Evolutionary conservation across 441 rosid genomes (phyloP), one percentile per base, ranked within the genome.

Genomic region (Euphorbia schlechtendalii): DNA sequence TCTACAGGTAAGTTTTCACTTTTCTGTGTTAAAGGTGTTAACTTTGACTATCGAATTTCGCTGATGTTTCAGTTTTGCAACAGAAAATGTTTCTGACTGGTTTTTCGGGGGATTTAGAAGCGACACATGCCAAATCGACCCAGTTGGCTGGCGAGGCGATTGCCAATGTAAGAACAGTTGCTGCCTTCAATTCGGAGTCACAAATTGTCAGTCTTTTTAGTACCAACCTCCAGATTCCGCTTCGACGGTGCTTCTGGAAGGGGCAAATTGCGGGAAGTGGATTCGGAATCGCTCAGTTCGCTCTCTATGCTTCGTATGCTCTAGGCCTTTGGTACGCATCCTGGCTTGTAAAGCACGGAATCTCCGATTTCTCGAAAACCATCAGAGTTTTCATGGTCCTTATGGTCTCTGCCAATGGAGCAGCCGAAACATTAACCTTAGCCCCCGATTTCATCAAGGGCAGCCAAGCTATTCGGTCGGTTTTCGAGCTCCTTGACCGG

Each of bases 61-160:
- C 24, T 7, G 2, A 52, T 36, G 41, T 57, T 51, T 36, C 54
- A 69, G 52, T 66, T 59, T 73, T 69, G 70, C 59, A 25, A 74
- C 85, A 95, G 98, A 95, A 95, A 95, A 95, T 95, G 98, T 95
- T 95, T 84, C 84, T 95, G 99, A 82, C 68, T 40, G 99, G 99
- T 57, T 95, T 95, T 85, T 89, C 98, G 0, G 99, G 98, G 56
- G 99, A 95, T 72, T 71, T 95, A 8, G 99, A 95, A 80, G 96
- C 86, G 3, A 86, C 97, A 0, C 99, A 95, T 67, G 90, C 95
- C 56, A 95, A 91, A 74, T 89, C 91, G 57, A 95, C 99, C 1
- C 99, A 95, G 73, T 82, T 95, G 65, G 99, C 99, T 21, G 98
- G 96, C 3, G 99, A 95, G 74, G 98, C 99, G 64, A 89, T 95